Base-by-base conservation (phyloP, 2,329 filamentous ascomycete species). In the Clonostachys chloroleuca region DNA sequence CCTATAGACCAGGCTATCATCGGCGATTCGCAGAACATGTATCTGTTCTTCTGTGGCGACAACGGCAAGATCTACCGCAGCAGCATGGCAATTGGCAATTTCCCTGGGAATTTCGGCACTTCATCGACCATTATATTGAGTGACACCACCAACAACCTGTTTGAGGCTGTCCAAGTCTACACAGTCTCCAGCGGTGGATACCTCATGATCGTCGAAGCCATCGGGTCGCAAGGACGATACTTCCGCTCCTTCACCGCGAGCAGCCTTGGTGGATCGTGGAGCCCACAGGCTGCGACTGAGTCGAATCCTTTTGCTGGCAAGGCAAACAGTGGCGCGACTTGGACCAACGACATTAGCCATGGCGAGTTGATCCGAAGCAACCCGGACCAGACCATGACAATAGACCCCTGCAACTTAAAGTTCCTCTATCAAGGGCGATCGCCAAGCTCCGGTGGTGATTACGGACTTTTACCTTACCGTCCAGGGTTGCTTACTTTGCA, bases 81-180 rank as follows among this genome's bases (percentile, higher is more conserved):
- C 45, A 77, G 72, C 58, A 86, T 85, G 79, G 72, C 83, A 36
- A 77, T 84, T 24, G 72, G 62, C 43, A 75, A 78, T 50, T 86
- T 86, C 70, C 83, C 83, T 0, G 73, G 75, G 34, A 73, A 61
- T 59, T 85, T 87, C 57, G 81, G 82, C 50, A 66, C 69, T 0
- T 48, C 68, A 0, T 75, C 68, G 1, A 73, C 70, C 3, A 62
- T 74, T 0, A 56, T 84, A 50, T 56, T 84, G 56, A 74, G 63
- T 56, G 82, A 82, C 60, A 65, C 70, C 3, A 67, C 48, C 14
- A 70, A 78, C 58, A 79, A 82, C 57, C 69, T 86, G 1, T 86
- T 86, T 60, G 83, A 87, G 58, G 81, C 81, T 0, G 80, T 84
- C 0, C 77, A 86, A 55, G 83, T 87, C 41, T 87, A 86, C 66